phyloP scores from a whole-genome alignment of 176 grass and related monocot genomes.

The Aegilops umbellulata region DNA sequence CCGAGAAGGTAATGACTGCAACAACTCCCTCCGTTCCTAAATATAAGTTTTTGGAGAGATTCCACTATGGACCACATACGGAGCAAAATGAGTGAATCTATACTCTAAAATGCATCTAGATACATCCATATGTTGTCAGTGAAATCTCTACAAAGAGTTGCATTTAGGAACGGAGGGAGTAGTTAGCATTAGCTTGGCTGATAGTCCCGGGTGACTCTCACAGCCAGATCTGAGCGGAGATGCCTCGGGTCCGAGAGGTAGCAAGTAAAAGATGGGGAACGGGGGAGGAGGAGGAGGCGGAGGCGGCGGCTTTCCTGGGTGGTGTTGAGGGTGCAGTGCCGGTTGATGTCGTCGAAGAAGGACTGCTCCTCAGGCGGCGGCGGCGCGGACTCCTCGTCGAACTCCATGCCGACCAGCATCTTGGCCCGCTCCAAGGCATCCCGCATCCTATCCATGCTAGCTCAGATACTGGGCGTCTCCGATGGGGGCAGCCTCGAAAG shows the following conservation, averaged over 20 bases:
- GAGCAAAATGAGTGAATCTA: too few species aligned
- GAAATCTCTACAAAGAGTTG: too few species aligned
- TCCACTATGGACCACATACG: too few species aligned
- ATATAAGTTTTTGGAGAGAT: too few species aligned
- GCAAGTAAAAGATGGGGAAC: neutral
- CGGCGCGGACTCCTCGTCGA: conserved; percentile 70
- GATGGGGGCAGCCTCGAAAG: neutral
- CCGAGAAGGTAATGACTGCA: neutral
- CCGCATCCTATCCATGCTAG: conserved; percentile 72
- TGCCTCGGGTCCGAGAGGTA: neutral
- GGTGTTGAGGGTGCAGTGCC: conserved; percentile 77
- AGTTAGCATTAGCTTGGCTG: neutral
- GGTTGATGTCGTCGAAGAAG: conserved; percentile 92
- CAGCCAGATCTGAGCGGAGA: conserved; percentile 25
- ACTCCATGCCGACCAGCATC: conserved; percentile 96
- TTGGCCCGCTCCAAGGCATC: conserved; percentile 89
- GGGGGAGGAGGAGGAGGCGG: neutral
- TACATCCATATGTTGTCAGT: too few species aligned
- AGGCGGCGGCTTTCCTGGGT: conserved; percentile 50
- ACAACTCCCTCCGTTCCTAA: neutral
- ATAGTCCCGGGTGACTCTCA: neutral
- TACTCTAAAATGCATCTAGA: too few species aligned
- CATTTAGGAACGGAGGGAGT: too few species aligned
- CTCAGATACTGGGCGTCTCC: neutral
- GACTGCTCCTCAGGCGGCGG: conserved; percentile 70